phyloP scores from a whole-genome alignment of 441 rosid species.

The Rhodomyrtus psidioides region DNA sequence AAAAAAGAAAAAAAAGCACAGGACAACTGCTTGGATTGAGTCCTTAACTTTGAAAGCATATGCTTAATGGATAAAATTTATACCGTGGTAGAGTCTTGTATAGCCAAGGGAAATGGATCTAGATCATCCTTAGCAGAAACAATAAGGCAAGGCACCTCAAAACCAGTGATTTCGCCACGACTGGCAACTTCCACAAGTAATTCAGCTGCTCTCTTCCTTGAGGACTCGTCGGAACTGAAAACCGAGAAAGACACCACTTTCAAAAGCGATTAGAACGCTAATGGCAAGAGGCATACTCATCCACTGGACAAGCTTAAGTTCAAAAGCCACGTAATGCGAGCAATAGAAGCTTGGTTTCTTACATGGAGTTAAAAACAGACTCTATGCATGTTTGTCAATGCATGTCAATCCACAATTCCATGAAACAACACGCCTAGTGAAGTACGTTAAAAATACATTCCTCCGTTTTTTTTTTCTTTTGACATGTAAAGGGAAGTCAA shows the following conservation, averaged over 20 bases:
- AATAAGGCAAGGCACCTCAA: too few species aligned
- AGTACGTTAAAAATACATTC: too few species aligned
- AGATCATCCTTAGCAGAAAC: conserved; percentile 93
- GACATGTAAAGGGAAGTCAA: background rate
- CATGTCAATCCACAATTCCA: background rate
- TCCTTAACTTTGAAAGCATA: too few species aligned
- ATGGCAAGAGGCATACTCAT: background rate
- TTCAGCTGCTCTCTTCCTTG: conserved; percentile 76
- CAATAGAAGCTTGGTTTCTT: background rate
- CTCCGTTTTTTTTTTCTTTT: too few species aligned
- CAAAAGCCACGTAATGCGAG: background rate
- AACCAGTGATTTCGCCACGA: conserved; percentile 81
- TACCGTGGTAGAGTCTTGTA: too few species aligned
- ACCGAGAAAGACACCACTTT: conserved; percentile 5
- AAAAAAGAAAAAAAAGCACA: too few species aligned
- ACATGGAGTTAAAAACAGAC: background rate
- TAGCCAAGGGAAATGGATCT: conserved; percentile 44
- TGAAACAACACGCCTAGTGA: background rate
- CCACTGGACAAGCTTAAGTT: background rate
- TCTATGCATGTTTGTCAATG: background rate
- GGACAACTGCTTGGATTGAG: too few species aligned
- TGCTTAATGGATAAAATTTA: too few species aligned
- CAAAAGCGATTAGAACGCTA: background rate
- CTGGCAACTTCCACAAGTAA: conserved; percentile 86
- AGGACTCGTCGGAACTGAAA: conserved; percentile 74